These are phyloP conservation scores for sorghum (Sorghum bicolor) DNA, from an alignment of 176 grass and related monocot genomes.

Conservation along the genomic window DNA sequence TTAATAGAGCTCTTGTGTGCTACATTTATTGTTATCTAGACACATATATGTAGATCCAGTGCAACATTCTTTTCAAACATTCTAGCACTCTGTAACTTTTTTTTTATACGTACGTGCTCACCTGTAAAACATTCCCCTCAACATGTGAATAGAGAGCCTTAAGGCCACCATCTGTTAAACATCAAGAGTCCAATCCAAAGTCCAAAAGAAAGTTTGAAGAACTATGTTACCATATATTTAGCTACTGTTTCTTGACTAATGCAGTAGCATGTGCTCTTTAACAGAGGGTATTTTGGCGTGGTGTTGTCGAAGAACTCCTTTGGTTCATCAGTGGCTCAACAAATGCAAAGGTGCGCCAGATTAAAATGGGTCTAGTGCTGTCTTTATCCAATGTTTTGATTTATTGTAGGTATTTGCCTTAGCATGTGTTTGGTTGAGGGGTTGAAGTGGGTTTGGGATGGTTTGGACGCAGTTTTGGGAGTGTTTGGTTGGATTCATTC, in stretches of 20 bases:
- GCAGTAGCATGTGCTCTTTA: slow-evolving; percentile 26
- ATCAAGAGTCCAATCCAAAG: neutral
- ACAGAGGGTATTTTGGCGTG: slow-evolving; percentile 87
- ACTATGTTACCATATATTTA: neutral
- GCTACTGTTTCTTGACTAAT: neutral
- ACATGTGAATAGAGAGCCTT: neutral
- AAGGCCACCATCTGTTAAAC: neutral
- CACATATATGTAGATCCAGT: neutral
- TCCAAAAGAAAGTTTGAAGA: neutral
- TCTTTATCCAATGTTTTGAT: neutral
- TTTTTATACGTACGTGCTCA: neutral
- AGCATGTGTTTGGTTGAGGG: too few species aligned
- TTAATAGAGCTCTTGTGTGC: neutral
- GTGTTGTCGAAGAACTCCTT: slow-evolving; percentile 81
- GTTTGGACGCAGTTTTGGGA: too few species aligned
- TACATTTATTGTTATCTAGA: neutral
- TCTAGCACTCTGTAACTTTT: neutral
- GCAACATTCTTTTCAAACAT: neutral
- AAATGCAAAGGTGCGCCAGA: slow-evolving; percentile 57
- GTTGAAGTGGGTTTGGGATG: too few species aligned
- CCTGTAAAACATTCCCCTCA: neutral
- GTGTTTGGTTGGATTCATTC: too few species aligned
- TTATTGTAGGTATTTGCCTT: neutral
- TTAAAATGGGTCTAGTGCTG: slow-evolving; percentile 18
- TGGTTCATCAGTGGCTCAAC: slow-evolving; percentile 96